Evolutionary conservation across 257 asterid species (phyloP), one percentile per base, ranked within the genome.

Genomic region (Salvia rosmarinus): DNA sequence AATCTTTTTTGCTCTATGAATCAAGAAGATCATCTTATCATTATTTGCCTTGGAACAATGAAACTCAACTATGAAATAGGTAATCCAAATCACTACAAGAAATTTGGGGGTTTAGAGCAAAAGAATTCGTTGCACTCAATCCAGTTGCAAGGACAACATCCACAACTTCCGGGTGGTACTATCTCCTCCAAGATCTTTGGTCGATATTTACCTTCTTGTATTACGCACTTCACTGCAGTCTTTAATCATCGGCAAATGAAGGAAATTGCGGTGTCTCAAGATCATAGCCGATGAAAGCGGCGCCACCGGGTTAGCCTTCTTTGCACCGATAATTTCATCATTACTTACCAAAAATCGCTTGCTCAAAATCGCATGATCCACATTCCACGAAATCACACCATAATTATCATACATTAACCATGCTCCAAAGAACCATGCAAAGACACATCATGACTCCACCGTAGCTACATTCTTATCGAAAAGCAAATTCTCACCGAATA

Each of bases 271-370:
- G 82, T 92, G 98, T 80, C 96, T 82, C 74, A 92, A 84, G 96
- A 92, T 87, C 98, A 92, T 90, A 37, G 97, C 95, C 6, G 97
- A 90, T 21, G 97, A 90, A 67, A 92, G 91, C 78, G 88, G 59
- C 65, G 98, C 98, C 62, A 90, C 94, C 4, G 96, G 96, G 49
- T 89, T 92, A 40, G 96, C 98, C 83, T 75, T 90, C 90, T 82
- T 77, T 86, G 85, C 84, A 72, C 86, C 19, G 86, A 65, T 37
- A 86, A 1, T 46, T 81, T 82, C n/a, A 47, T 89, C 96, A 42
- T 81, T 90, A 23, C 96, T 96, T n/a, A 92, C 98, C 96, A 6
- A 96, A 92, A 64, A 96, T 96, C 55, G 96, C 98, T 84, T 92
- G 96, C 89, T 92, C 96, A 92, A 92, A 28, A 92, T 77, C 12